Conservation (phyloP, 257 asterid species). For the Mitragyna speciosa region DNA sequence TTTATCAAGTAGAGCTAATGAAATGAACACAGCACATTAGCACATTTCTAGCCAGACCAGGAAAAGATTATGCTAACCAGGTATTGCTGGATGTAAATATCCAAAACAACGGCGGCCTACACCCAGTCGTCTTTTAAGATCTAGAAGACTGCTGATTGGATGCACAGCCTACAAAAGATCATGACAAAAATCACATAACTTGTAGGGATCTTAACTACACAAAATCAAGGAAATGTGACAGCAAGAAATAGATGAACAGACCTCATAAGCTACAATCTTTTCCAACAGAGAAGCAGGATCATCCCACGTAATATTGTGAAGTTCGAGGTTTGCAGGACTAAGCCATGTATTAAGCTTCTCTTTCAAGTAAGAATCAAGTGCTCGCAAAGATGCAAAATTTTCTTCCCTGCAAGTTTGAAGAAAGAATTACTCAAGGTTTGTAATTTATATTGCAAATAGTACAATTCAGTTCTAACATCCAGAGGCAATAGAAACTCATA, state of each 20-base stretch:
- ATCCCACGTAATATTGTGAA: slow-evolving; percentile 86
- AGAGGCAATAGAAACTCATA: neutral
- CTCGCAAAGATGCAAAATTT: slow-evolving; percentile 65
- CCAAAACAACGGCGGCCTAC: slow-evolving; percentile 95
- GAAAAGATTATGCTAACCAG: slow-evolving; percentile 53
- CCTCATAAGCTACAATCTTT: slow-evolving; percentile 93
- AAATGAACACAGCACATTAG: neutral
- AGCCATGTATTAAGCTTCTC: slow-evolving; percentile 94
- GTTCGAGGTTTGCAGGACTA: slow-evolving; percentile 92
- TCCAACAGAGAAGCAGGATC: slow-evolving; percentile 97
- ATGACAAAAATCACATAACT: neutral
- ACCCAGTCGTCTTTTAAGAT: slow-evolving; percentile 89
- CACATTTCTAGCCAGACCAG: neutral
- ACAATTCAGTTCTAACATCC: neutral
- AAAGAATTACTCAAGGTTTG: neutral
- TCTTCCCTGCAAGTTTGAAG: slow-evolving; percentile 52
- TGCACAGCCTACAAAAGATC: slow-evolving; percentile 74
- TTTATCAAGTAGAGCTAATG: neutral
- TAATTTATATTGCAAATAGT: no score
- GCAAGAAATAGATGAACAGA: slow-evolving; percentile 19
- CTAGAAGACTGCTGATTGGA: slow-evolving; percentile 91
- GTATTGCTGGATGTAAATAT: slow-evolving; percentile 91
- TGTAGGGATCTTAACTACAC: neutral
- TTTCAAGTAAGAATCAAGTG: slow-evolving; percentile 84
- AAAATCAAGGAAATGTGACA: slow-evolving; percentile 8